Evolutionary conservation across 163 green algal genomes (phyloP), one percentile per base, ranked within the genome.

Genomic region (Chloromonas sp.): DNA sequence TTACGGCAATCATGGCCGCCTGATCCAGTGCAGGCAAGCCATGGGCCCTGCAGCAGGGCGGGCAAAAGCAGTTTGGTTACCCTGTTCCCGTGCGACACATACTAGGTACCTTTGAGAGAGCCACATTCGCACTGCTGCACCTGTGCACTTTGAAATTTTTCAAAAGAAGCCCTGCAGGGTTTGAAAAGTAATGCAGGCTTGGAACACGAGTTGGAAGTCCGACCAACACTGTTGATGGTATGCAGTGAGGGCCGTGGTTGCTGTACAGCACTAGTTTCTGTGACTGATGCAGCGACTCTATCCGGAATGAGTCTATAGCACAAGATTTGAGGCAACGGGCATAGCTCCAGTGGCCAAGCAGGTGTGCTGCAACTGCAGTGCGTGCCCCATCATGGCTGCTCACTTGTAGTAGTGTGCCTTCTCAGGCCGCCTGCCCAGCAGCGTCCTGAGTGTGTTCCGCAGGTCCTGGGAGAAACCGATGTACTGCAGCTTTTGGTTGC

Each of bases 401-500:
- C 83, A 92, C 89, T 90, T 95, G 90, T 92, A 95, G 85, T 91
- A 96, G 86, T 90, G 87, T 1, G 90, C 86, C 84, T 95, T 96
- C 60, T 97, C 94, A 5, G 94, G 93, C 0, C 94, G 88, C 14
- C 94, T 87, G 57, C 89, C 89, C 61, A 98, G 92, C n/a, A 96
- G 76, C 0, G 91, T 95, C 36, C 92, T 83, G 85, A 98, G 88
- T 36, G 93, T 93, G 85, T 92, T 92, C 61, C 90, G 87, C 78
- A 98, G 89, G 70, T 87, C 61, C 79, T 92, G 91, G 58, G 90
- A 94, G 83, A 97, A 97, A 3, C 94, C 94, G 3, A 98, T 89
- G 86, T 95, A 98, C 89, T 98, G 94, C 82, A 98, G 89, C 84
- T 93, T 93, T 78, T 93, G 89, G 14, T 89, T 84, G 3, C 94